A percentile compares a stretch with the other conserved stretches of the same genome.
phyloP scores from a whole-genome alignment of 305 asterid genomes.

The Solanum chacoense region DNA sequence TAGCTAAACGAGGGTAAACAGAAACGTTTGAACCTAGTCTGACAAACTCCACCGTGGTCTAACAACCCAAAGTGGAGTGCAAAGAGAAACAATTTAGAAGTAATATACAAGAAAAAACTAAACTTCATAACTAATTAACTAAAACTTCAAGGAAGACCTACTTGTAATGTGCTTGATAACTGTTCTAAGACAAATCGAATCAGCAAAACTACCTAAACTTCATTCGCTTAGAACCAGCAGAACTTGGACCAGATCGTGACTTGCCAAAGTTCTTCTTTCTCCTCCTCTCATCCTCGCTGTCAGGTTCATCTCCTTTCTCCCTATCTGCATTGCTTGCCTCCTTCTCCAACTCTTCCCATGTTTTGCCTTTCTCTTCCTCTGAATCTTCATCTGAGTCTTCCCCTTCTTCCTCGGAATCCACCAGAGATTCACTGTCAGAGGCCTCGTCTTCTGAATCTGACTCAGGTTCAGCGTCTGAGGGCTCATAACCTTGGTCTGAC shows the following conservation, averaged over 20 bases:
- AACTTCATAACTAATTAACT: background rate
- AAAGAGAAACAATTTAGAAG: background rate
- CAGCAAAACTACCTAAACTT: constrained; percentile 31
- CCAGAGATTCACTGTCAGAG: constrained; percentile 58
- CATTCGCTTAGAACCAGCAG: constrained; percentile 24
- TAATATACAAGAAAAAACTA: background rate
- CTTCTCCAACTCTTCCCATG: constrained; percentile 82
- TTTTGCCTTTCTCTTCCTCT: constrained; percentile 64
- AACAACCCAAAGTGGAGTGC: background rate
- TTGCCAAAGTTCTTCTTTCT: constrained; percentile 46
- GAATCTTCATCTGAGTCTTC: constrained; percentile 38
- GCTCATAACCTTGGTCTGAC: constrained; percentile 62
- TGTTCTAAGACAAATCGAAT: background rate
- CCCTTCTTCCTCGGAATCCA: constrained; percentile 69
- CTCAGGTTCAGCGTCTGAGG: constrained; percentile 67
- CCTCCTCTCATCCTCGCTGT: constrained; percentile 64
- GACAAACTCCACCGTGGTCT: background rate
- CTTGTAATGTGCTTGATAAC: background rate
- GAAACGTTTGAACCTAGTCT: background rate
- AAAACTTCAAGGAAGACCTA: background rate
- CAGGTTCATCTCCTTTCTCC: constrained; percentile 60
- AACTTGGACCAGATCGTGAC: constrained; percentile 28
- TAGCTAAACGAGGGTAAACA: background rate
- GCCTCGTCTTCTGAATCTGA: constrained; percentile 57
- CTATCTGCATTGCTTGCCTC: constrained; percentile 72